Evolutionary conservation across 257 asterid genomes (phyloP).

Genomic region (Solanum stenotomum): DNA sequence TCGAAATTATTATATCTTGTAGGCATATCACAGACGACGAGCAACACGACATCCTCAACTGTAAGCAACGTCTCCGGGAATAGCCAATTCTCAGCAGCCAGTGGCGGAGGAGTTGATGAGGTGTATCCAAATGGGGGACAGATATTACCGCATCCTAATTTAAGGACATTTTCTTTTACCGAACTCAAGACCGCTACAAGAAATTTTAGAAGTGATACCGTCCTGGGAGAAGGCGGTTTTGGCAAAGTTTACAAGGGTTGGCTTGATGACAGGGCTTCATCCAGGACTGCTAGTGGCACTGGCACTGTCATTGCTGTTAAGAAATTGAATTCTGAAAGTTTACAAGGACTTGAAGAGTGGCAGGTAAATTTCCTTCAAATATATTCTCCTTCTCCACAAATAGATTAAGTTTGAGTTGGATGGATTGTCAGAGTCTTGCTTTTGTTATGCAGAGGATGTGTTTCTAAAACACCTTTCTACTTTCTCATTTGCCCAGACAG

Average conservation of each 20-base stretch:
- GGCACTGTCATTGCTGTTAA: slow-evolving; percentile 65
- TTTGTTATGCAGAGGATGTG: background rate
- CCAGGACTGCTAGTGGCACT: slow-evolving; percentile 29
- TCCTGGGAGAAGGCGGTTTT: slow-evolving; percentile 94
- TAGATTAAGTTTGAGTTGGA: background rate
- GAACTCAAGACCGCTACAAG: slow-evolving; percentile 67
- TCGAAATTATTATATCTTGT: background rate
- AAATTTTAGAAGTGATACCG: slow-evolving; percentile 58
- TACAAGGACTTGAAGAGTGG: slow-evolving; percentile 82
- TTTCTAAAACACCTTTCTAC: background rate
- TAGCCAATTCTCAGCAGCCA: slow-evolving; percentile 23
- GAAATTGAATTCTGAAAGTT: slow-evolving; percentile 58
- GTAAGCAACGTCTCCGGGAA: slow-evolving; percentile 15
- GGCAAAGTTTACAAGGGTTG: slow-evolving; percentile 91
- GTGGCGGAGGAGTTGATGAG: slow-evolving; percentile 12
- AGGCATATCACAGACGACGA: slow-evolving; percentile 22
- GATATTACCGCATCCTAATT: slow-evolving; percentile 48
- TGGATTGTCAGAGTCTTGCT: background rate
- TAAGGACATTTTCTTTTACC: slow-evolving; percentile 44
- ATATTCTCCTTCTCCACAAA: background rate
- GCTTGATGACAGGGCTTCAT: slow-evolving; percentile 48
- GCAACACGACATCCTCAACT: slow-evolving; percentile 7
- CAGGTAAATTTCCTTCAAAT: slow-evolving; percentile 23
- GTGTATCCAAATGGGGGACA: slow-evolving; percentile 17
- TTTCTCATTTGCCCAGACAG: background rate